phyloP scores from a whole-genome alignment of 805 yeast species.

The Saccharomycopsis fodiens region DNA sequence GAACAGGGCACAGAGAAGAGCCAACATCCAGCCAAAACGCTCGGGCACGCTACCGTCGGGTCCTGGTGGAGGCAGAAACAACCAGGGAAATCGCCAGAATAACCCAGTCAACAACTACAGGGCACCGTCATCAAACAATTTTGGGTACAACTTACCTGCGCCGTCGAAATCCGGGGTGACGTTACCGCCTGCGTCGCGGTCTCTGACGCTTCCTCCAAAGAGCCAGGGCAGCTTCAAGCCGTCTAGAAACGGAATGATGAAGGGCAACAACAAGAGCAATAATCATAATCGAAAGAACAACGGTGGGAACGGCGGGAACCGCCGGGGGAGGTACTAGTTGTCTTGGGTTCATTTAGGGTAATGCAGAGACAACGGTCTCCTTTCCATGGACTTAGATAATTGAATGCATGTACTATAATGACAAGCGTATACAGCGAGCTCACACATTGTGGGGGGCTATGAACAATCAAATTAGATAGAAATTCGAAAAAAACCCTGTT shows the following conservation, averaged over 20 bases:
- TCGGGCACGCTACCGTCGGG: conserved; percentile 2
- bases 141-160: not conserved
- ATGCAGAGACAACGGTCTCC: too few relatives aligned
- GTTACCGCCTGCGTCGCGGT: not conserved
- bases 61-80: not conserved
- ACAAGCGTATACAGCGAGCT: too few relatives aligned
- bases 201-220: conserved; percentile 9
- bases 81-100: not conserved
- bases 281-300: not conserved
- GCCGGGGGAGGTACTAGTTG: too few relatives aligned
- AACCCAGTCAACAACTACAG: not conserved
- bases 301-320: not conserved
- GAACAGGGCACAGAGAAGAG: not conserved
- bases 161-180: not conserved
- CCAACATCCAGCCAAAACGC: conserved; percentile 10
- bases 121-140: conserved; percentile 2
- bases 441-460: too few relatives aligned
- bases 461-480: too few relatives aligned
- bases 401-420: too few relatives aligned
- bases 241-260: conserved; percentile 5
- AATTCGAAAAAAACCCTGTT: too few relatives aligned
- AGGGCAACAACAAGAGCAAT: not conserved
- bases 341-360: too few relatives aligned
- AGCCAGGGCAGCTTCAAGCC: not conserved
- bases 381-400: too few relatives aligned